Percentiles rank a stretch among this genome's conserved stretches.
Conservation (phyloP, 1,139 yeast species). For the Pichia sp. region DNA sequence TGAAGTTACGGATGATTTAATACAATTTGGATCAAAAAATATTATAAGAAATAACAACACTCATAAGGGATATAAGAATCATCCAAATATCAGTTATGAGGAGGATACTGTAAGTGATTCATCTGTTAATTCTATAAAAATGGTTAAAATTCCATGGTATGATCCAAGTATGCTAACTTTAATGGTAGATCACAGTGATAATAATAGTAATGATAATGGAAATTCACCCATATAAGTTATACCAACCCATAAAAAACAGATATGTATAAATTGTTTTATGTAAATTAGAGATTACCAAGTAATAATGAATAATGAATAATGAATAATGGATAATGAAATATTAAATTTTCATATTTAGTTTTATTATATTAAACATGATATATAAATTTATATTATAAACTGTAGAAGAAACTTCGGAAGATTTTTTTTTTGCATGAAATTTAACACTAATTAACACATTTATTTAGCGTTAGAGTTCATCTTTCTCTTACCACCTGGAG, state of each 20-base stretch:
- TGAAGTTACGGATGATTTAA: constrained; percentile 10
- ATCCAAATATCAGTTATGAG: neutral
- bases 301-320: too few species aligned
- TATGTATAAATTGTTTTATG: too few species aligned
- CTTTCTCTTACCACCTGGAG: constrained; percentile 95
- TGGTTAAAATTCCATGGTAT: constrained; percentile 10
- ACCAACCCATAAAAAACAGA: neutral
- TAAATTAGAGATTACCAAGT: too few species aligned
- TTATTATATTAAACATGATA: neutral
- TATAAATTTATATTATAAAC: neutral
- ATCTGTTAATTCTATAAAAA: constrained; percentile 6
- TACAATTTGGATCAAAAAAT: constrained; percentile 5
- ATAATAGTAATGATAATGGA: neutral
- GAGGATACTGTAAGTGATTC: neutral
- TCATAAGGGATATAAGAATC: neutral
- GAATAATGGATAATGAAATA: too few species aligned
- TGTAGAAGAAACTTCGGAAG: neutral
- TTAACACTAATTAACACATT: constrained; percentile 4
- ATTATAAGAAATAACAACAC: neutral
- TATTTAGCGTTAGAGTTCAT: constrained; percentile 62
- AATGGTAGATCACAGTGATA: neutral
- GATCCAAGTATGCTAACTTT: neutral
- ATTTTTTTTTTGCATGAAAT: neutral
- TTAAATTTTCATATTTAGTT: neutral
- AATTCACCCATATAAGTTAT: neutral